Evolutionary conservation across 352 stramenopile genomes (phyloP).

Genomic region (Thraustochytrium striatum): DNA sequence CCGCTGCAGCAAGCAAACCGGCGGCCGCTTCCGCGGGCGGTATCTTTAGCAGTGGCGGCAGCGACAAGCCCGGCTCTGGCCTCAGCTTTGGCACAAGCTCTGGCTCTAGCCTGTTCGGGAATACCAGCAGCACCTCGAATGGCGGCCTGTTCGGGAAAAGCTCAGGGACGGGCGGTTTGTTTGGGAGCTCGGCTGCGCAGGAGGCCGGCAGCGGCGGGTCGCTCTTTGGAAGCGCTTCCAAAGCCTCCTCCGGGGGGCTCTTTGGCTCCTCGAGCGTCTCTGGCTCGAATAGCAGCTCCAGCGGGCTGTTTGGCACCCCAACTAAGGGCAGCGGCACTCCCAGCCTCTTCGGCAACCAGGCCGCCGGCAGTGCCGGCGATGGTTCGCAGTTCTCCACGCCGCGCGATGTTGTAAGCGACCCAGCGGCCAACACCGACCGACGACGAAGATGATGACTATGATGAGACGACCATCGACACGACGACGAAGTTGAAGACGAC

Average conservation of each 20-base stretch:
- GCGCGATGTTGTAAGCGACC: no score
- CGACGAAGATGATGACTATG: no score
- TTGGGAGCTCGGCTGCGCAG: background rate
- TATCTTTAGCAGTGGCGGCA: background rate
- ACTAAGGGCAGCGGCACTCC: no score
- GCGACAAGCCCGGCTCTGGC: background rate
- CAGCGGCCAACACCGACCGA: no score
- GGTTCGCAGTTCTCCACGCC: no score
- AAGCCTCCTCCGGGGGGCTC: background rate
- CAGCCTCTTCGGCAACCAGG: no score
- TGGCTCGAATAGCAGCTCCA: no score
- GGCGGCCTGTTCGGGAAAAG: background rate
- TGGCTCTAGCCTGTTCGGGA: background rate
- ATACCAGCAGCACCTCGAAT: background rate
- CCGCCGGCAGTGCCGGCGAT: no score
- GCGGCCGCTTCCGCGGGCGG: background rate
- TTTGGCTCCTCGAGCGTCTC: background rate
- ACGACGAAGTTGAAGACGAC: no score
- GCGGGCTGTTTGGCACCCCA: no score
- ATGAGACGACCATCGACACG: no score
- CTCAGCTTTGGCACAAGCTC: no score
- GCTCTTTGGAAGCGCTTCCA: background rate
- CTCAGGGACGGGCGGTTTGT: background rate
- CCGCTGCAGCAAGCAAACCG: background rate
- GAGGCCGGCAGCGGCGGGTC: background rate